Conservation (phyloP, 495 filamentous ascomycete species). For the Hyaloscypha finlandica region DNA sequence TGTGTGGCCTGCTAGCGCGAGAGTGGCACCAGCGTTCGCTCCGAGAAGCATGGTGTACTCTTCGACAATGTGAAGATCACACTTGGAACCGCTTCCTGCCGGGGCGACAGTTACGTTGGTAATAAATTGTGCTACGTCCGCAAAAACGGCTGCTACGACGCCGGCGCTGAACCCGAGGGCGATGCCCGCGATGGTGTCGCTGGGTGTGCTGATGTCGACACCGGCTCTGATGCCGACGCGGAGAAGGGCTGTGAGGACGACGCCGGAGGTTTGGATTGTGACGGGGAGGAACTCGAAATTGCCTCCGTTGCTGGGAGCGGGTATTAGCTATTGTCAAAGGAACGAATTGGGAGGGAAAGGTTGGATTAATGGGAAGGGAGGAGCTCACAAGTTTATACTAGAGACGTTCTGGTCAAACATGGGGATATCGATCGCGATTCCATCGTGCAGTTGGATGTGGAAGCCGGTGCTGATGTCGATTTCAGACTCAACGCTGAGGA, state of each 20-base stretch:
- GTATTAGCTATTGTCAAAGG: not conserved
- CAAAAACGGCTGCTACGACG: conserved; percentile 48
- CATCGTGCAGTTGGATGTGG: conserved; percentile 53
- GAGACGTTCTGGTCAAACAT: conserved; percentile 49
- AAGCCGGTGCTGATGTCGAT: conserved; percentile 54
- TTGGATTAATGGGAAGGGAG: too few relatives aligned
- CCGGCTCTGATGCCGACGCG: conserved; percentile 48
- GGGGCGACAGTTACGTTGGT: conserved; percentile 46
- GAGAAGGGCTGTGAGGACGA: conserved; percentile 46
- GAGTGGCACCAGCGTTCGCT: conserved; percentile 51
- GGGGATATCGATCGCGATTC: conserved; percentile 42
- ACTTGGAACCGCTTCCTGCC: conserved; percentile 32
- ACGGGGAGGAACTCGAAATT: conserved; percentile 60
- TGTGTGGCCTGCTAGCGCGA: conserved; percentile 42
- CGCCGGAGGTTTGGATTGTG: conserved; percentile 42
- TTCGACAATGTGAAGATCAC: conserved; percentile 45
- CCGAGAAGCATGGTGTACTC: conserved; percentile 51
- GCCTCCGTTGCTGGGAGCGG: conserved; percentile 41
- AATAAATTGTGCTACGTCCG: conserved; percentile 53
- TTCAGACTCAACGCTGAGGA: conserved; percentile 45
- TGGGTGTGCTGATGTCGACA: conserved; percentile 34
- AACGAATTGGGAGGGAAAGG: too few relatives aligned
- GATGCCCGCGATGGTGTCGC: not conserved
- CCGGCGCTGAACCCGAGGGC: conserved; percentile 35
- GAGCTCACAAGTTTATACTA: conserved; percentile 41